Base-by-base conservation (phyloP, 78 protist genomes). In the Dictyostelium citrinum region DNA sequence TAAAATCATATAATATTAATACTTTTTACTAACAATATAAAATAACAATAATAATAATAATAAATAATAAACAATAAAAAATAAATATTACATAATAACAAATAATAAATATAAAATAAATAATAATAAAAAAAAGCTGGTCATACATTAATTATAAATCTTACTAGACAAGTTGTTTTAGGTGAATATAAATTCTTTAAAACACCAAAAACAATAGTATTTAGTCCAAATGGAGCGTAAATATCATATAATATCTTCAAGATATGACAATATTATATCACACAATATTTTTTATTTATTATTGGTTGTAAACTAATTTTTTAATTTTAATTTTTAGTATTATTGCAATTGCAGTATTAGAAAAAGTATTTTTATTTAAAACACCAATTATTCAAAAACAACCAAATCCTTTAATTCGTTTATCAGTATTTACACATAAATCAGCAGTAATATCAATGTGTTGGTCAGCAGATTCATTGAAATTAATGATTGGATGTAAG, bases 171-270 rank as follows among this genome's bases (percentile, higher is more conserved):
- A 24, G 91, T 81, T 27, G 41, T 70, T 17, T 39, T 81, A 24
- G 84, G 90, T 17, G 51, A 24, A 60, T 51, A 45, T 31, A 91
- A 91, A 41, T 83, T 83, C 22, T 39, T 46, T 22, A 29, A 58
- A 20, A 60, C 88, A 70, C 88, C 85, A 35, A 46, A 58, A 24
- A 1, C 45, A 12, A 35, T 91, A 37, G 7, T 16, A 51, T 91
- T 91, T 43, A 45, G 84, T 9, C 90, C 90, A 35, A 84, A 91
- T 82, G 83, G 84, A 70, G 77, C 82, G 75, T 71, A 83, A 33
- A 35, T 49, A 83, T 49, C 9, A 16, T 55, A 14, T 9, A 14
- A 49, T 49, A 14, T 16, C 10, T 49, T n/a, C n/a, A n/a, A n/a
- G n/a, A n/a, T n/a, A n/a, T n/a, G n/a, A n/a, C n/a, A n/a, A n/a